These are phyloP conservation scores for Lasiodiplodia theobromae DNA, from an alignment of 2,329 filamentous ascomycete species.

Conservation along the genomic window DNA sequence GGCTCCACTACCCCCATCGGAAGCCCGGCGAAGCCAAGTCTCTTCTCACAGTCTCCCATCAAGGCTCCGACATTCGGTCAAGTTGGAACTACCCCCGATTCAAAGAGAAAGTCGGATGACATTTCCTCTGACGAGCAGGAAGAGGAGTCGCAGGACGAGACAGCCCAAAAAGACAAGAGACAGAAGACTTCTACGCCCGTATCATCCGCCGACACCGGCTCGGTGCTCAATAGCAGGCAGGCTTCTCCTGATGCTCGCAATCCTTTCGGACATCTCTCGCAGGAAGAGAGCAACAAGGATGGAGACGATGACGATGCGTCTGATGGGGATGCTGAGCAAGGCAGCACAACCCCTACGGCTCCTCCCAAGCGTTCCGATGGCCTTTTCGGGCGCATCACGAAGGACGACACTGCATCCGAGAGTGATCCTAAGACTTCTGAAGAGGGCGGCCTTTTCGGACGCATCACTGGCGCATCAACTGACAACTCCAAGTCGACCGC, in stretches of 20 bases:
- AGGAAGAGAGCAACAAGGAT: constrained; percentile 23
- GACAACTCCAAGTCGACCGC: constrained; percentile 7
- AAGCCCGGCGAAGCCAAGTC: constrained; percentile 15
- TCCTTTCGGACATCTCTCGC: constrained; percentile 22
- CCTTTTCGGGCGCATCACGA: constrained; percentile 27
- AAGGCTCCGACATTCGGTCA: constrained; percentile 19
- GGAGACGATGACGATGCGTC: constrained; percentile 19
- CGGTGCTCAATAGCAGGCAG: constrained; percentile 27
- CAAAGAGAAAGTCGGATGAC: constrained; percentile 17
- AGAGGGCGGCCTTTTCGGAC: constrained; percentile 8
- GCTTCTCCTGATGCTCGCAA: constrained; percentile 26
- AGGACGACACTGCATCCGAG: background rate
- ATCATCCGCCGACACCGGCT: constrained; percentile 17
- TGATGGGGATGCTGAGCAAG: constrained; percentile 25
- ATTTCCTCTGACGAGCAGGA: constrained; percentile 18
- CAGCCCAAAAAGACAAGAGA: constrained; percentile 9
- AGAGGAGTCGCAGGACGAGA: constrained; percentile 15
- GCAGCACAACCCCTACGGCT: constrained; percentile 19
- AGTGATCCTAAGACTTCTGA: constrained; percentile 5
- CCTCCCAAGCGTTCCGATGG: background rate
- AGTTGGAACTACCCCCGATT: background rate
- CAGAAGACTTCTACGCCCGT: constrained; percentile 19
- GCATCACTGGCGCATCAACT: constrained; percentile 18
- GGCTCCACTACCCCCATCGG: constrained; percentile 25
- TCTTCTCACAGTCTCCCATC: constrained; percentile 17